Evolutionary conservation across 805 yeast genomes (phyloP).

Genomic region (Lipomyces orientalis): DNA sequence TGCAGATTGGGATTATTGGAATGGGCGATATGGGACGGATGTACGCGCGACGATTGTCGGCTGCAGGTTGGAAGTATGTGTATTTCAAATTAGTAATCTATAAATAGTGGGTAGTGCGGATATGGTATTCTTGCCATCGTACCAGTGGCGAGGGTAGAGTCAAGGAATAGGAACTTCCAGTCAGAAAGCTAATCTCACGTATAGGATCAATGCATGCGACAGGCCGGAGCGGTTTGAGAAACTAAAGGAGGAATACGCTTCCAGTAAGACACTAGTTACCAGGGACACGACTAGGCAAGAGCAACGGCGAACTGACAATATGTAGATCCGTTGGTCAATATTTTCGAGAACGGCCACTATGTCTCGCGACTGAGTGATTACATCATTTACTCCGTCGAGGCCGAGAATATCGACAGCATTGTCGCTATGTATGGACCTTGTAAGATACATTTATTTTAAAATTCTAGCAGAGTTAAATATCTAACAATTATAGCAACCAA

Average conservation of each 20-base stretch:
- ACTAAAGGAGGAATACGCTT: slow-evolving; percentile 50
- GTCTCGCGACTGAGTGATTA: slow-evolving; percentile 85
- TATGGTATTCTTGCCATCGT: background rate
- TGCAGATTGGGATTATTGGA: slow-evolving; percentile 87
- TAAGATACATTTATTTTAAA: slow-evolving; percentile 15
- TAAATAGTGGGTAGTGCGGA: background rate
- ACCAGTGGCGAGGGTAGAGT: background rate
- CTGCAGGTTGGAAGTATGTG: slow-evolving; percentile 76
- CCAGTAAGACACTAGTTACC: slow-evolving; percentile 36
- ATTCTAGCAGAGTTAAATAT: background rate
- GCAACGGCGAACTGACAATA: background rate
- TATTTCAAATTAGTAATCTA: background rate
- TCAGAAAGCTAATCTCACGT: background rate
- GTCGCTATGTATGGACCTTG: slow-evolving; percentile 80
- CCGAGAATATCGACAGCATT: slow-evolving; percentile 76
- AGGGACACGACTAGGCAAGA: background rate
- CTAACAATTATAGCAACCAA: slow-evolving; percentile 58
- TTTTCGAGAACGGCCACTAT: slow-evolving; percentile 78
- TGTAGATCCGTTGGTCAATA: slow-evolving; percentile 47
- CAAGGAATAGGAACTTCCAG: background rate
- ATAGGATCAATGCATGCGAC: slow-evolving; percentile 81
- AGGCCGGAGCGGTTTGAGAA: slow-evolving; percentile 65
- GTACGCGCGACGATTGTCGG: slow-evolving; percentile 77
- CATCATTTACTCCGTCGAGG: slow-evolving; percentile 90
- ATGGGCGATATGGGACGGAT: slow-evolving; percentile 95